Evolutionary conservation across 768 basidiomycete genomes (phyloP).

Genomic region (Boletus bicolor): DNA sequence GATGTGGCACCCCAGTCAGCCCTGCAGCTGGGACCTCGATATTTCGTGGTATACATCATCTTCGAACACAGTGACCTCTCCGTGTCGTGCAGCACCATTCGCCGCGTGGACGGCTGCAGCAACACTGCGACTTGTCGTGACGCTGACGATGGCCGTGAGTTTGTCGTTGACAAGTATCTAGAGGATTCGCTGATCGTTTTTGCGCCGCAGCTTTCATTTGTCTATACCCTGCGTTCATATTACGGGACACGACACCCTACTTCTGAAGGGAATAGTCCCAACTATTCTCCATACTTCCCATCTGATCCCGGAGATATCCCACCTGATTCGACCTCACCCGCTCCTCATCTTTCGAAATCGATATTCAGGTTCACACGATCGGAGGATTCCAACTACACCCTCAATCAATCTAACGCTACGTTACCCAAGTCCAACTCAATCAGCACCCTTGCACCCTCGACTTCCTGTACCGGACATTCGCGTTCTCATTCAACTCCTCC

Average conservation of each 20-base stretch:
- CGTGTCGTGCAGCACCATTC: constrained; percentile 33
- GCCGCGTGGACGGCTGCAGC: constrained; percentile 54
- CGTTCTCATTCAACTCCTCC: constrained; percentile 17
- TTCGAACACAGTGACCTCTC: constrained; percentile 19
- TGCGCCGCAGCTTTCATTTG: constrained; percentile 21
- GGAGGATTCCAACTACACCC: constrained; percentile 18
- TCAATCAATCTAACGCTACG: constrained; percentile 21
- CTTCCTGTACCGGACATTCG: constrained; percentile 24
- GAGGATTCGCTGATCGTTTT: constrained; percentile 3
- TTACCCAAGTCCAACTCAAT: constrained; percentile 26
- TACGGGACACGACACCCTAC: constrained; percentile 17
- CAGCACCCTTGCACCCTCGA: constrained; percentile 27
- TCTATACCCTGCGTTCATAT: constrained; percentile 19
- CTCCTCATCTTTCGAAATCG: constrained; percentile 13
- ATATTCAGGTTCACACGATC: constrained; percentile 14
- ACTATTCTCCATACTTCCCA: constrained; percentile 16
- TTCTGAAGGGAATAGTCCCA: constrained; percentile 1
- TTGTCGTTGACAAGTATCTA: background rate
- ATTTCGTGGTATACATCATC: constrained; percentile 54
- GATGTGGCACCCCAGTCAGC: constrained; percentile 46
- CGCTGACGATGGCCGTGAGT: constrained; percentile 53
- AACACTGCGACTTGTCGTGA: constrained; percentile 51
- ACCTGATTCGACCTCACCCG: constrained; percentile 15
- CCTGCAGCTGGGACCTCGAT: constrained; percentile 67
- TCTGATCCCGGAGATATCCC: constrained; percentile 22